These are phyloP conservation scores for Aspergillus oerlinghausenensis DNA, from an alignment of 2,329 filamentous ascomycete species.

Conservation along the genomic window DNA sequence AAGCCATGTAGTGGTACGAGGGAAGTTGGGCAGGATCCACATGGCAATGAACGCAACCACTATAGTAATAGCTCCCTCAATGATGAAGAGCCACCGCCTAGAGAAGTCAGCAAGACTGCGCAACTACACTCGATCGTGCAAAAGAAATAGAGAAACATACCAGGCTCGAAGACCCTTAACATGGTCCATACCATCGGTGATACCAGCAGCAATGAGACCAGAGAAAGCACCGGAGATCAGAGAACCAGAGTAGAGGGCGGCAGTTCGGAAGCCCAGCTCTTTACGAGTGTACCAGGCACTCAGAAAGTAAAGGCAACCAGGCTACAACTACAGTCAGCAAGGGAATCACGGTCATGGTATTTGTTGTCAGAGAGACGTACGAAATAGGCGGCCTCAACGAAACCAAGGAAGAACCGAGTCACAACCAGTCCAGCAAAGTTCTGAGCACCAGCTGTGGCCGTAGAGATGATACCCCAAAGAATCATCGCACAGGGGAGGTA, in stretches of 20 bases:
- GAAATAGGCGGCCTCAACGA: conserved; percentile 35
- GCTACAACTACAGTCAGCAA: conserved; percentile 51
- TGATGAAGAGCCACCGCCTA: conserved; percentile 61
- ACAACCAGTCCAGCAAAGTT: conserved; percentile 48
- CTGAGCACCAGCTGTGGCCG: conserved; percentile 34
- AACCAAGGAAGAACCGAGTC: conserved; percentile 44
- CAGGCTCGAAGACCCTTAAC: conserved; percentile 53
- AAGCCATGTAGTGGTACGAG: conserved; percentile 57
- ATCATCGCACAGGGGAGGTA: conserved; percentile 54
- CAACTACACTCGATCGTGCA: neutral
- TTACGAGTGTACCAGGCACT: conserved; percentile 65
- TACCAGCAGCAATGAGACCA: conserved; percentile 60
- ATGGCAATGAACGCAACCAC: conserved; percentile 54
- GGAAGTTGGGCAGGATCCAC: conserved; percentile 65
- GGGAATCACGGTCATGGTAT: neutral
- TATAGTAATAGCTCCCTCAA: conserved; percentile 64
- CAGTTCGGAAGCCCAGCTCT: conserved; percentile 49
- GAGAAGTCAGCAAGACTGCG: neutral
- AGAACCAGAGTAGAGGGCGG: conserved; percentile 55
- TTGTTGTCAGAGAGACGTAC: conserved; percentile 32
- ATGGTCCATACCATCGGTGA: conserved; percentile 61
- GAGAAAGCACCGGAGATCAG: conserved; percentile 69
- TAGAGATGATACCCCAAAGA: conserved; percentile 59
- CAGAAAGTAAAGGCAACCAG: conserved; percentile 39
- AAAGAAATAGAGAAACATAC: conserved; percentile 29